These are phyloP conservation scores for Podila epicladia DNA, from an alignment of 192 early-diverging fungal species.

Conservation along the genomic window DNA sequence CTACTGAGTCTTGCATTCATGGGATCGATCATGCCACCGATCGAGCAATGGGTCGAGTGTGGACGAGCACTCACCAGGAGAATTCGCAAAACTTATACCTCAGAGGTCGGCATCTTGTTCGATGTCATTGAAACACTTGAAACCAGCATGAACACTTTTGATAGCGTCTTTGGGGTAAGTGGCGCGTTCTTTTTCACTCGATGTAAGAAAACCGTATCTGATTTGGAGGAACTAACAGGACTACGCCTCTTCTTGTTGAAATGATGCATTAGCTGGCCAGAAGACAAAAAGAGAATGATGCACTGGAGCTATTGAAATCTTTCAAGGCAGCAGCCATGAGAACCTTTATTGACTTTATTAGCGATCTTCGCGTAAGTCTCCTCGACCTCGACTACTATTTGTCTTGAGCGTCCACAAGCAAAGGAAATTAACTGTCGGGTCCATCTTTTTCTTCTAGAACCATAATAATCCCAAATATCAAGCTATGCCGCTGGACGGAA, in stretches of 20 bases:
- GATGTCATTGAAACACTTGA: conserved; percentile 49
- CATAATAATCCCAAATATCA: conserved; percentile 54
- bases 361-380: conserved; percentile 71
- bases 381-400: neutral
- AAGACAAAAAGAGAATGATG: conserved; percentile 52
- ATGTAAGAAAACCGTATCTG: neutral
- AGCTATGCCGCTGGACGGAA: conserved; percentile 78
- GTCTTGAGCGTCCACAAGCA: neutral
- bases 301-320: conserved; percentile 55
- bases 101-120: conserved; percentile 44
- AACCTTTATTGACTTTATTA: conserved; percentile 74
- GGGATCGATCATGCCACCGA: conserved; percentile 52
- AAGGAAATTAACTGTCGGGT: neutral
- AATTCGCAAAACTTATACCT: conserved; percentile 28
- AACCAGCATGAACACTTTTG: conserved; percentile 44
- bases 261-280: conserved; percentile 43
- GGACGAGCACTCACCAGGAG: conserved; percentile 24
- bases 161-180: conserved; percentile 50
- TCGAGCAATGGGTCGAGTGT: conserved; percentile 49
- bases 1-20: conserved; percentile 45
- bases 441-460: conserved; percentile 18
- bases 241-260: neutral
- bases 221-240: too few relatives aligned
- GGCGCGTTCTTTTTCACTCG: neutral
- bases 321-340: conserved; percentile 62